Conservation (phyloP, 345 rosid genomes). For the Draba incana region DNA sequence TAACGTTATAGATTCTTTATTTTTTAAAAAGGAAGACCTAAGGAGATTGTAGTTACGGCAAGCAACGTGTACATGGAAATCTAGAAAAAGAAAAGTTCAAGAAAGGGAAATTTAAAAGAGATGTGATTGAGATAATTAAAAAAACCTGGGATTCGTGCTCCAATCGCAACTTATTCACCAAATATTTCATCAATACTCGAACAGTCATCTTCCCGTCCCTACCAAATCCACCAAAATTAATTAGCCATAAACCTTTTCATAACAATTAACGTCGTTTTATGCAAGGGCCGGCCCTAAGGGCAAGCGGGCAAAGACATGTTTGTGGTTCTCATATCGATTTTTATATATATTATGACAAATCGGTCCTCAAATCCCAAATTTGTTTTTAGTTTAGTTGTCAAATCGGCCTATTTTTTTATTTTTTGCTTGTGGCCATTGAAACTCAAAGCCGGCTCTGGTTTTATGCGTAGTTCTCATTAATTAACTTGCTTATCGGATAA, state of each 20-base stretch:
- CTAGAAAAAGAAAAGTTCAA: slow-evolving; percentile 32
- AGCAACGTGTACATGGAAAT: slow-evolving; percentile 43
- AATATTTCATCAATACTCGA: slow-evolving; percentile 84
- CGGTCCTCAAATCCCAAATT: too few species aligned
- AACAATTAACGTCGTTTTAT: slow-evolving; percentile 27
- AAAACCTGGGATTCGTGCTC: slow-evolving; percentile 98
- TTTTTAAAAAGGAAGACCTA: slow-evolving; percentile 4
- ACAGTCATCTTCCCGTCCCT: slow-evolving; percentile 99
- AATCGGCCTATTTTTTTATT: too few species aligned
- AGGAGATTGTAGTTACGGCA: slow-evolving; percentile 46
- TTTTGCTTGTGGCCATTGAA: too few species aligned
- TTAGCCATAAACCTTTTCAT: slow-evolving; percentile 24
- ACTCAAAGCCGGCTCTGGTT: too few species aligned
- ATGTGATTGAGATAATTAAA: neutral
- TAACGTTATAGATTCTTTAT: slow-evolving; percentile 16
- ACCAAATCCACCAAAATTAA: slow-evolving; percentile 41
- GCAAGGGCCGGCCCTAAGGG: too few species aligned
- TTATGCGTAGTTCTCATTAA: slow-evolving; percentile 11
- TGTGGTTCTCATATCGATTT: too few species aligned
- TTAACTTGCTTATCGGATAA: neutral
- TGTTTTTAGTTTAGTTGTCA: too few species aligned
- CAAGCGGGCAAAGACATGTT: too few species aligned
- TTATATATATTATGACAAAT: too few species aligned
- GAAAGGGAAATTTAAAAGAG: slow-evolving; percentile 21
- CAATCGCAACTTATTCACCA: slow-evolving; percentile 89